These are phyloP conservation scores for Viola pubescens DNA, from an alignment of 441 rosid genomes.

Conservation along the genomic window DNA sequence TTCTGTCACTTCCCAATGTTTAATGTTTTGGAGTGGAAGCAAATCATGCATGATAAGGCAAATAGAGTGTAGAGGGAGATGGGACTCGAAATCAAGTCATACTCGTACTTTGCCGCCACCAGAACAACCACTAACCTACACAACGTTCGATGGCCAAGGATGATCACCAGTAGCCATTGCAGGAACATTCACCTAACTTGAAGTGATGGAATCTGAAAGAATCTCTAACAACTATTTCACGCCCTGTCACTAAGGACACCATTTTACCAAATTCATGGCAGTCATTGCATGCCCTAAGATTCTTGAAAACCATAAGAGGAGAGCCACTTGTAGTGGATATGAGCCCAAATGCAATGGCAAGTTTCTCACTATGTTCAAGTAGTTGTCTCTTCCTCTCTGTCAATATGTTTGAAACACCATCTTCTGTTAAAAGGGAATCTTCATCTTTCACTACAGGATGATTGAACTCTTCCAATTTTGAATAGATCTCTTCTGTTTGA, in stretches of 20 bases:
- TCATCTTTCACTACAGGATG: constrained; percentile 23
- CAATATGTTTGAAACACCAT: constrained; percentile 30
- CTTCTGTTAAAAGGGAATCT: constrained; percentile 28
- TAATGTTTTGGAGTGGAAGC: too few species aligned
- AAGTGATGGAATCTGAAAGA: constrained; percentile 74
- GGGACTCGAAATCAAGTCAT: too few species aligned
- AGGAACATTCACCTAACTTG: constrained; percentile 51
- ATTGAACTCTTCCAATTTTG: constrained; percentile 42
- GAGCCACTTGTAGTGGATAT: constrained; percentile 37
- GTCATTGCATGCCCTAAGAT: constrained; percentile 58
- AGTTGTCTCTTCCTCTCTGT: constrained; percentile 37
- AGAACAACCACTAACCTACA: too few species aligned
- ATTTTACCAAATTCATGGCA: constrained; percentile 65
- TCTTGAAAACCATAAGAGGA: constrained; percentile 66
- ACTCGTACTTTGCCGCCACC: too few species aligned
- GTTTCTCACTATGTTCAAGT: constrained; percentile 60
- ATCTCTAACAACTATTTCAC: constrained; percentile 57
- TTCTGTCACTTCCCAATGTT: too few species aligned
- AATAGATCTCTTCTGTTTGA: constrained; percentile 45
- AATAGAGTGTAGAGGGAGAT: too few species aligned
- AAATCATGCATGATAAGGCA: too few species aligned
- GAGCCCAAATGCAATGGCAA: constrained; percentile 62
- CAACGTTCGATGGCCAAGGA: background rate
- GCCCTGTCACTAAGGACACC: constrained; percentile 49
- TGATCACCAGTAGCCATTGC: constrained; percentile 68